Evolutionary conservation across 2,329 filamentous ascomycete genomes (phyloP).

Genomic region (Septoria linicola): DNA sequence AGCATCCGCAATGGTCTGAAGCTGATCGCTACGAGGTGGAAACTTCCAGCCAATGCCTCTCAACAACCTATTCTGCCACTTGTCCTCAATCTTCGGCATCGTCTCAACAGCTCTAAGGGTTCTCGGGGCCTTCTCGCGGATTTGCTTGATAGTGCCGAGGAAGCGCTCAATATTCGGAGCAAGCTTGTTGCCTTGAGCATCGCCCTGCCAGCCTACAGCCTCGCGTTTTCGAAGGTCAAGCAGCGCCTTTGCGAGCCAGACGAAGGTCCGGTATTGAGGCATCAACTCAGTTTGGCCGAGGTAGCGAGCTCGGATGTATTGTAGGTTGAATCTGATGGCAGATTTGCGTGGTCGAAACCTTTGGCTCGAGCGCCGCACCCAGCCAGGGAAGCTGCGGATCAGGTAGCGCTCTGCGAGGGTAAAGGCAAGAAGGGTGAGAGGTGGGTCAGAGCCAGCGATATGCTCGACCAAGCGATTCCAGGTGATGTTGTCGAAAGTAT

Average conservation of each 20-base stretch:
- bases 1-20: neutral
- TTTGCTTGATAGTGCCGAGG: constrained; percentile 31
- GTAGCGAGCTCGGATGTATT: constrained; percentile 35
- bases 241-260: constrained; percentile 43
- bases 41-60: constrained; percentile 11
- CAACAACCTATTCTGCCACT: constrained; percentile 27
- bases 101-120: constrained; percentile 46
- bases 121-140: constrained; percentile 40
- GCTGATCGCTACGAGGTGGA: neutral
- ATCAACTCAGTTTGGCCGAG: constrained; percentile 32
- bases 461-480: constrained; percentile 66
- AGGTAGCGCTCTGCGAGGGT: constrained; percentile 71
- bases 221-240: constrained; percentile 40
- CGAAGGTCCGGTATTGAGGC: constrained; percentile 47
- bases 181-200: constrained; percentile 18
- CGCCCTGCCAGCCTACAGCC: constrained; percentile 32
- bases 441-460: constrained; percentile 56
- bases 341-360: constrained; percentile 33
- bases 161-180: constrained; percentile 22
- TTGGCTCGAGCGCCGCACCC: constrained; percentile 46
- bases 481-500: constrained; percentile 69
- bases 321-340: constrained; percentile 25
- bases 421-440: constrained; percentile 66
- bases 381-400: constrained; percentile 77
- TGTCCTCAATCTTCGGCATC: constrained; percentile 42